Base-by-base conservation (phyloP, 2,329 filamentous ascomycete genomes). In the Pseudocercospora fijiensis region DNA sequence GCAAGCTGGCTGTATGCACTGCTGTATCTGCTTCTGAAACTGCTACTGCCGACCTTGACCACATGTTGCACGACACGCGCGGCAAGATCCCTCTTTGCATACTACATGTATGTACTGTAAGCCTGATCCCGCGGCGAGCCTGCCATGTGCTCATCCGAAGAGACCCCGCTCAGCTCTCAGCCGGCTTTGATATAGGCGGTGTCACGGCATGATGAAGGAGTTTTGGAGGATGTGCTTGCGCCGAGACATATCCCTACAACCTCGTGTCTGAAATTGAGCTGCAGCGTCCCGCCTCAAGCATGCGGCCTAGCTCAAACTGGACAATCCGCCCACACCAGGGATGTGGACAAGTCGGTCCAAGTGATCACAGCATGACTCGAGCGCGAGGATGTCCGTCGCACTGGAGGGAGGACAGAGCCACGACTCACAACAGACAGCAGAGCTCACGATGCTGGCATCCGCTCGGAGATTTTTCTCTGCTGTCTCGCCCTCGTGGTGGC, bases 231-330 rank as follows among this genome's bases (percentile, higher is more conserved):
- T 41, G 63, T 57, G 60, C 60, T 55, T 60, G 64, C 58, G 62
- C 62, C 62, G 41, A 63, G 47, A 24, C 37, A 49, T n/a, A 64
- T 67, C 65, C 67, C 65, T 69, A 65, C 65, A 4, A 45, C 67
- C 67, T 67, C 65, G 67, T 69, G 65, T 69, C 62, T 66, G 65
- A 65, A 57, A 64, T 67, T 63, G 59, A 60, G 61, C 60, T 65
- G 65, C 65, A 62, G 65, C 62, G 57, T 58, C 41, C 65, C 63
- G 62, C 63, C 26, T 64, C n/a, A 57, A 41, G 57, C 61, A 58
- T 57, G 61, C 60, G 58, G 61, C 53, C 52, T 60, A 61, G 41
- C 62, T 49, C 43, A 18, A 64, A 60, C 47, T 58, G 51, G 66
- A 45, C 62, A 62, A 37, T 53, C 57, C 62, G 64, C 33, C n/a